Percentiles rank a stretch among this genome's conserved stretches.
Evolutionary conservation across 257 asterid genomes (phyloP).

Genomic region (Oldenlandia corymbosa): DNA sequence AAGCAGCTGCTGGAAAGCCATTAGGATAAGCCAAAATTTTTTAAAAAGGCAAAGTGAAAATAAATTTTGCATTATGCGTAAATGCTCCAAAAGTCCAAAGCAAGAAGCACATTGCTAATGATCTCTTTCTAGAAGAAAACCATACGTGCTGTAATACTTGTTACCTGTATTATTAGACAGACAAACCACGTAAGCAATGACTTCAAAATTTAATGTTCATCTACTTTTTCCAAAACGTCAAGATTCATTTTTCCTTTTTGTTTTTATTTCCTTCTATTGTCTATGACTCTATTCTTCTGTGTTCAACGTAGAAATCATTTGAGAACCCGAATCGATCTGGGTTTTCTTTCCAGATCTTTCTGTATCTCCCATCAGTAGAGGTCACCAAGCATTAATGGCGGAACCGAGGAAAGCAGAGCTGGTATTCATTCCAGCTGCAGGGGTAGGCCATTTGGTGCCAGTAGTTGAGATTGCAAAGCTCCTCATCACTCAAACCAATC

Average conservation of each 20-base stretch:
- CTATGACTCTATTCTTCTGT: too few species aligned
- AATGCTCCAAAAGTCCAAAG: too few species aligned
- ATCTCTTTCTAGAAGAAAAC: not conserved
- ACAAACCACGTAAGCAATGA: not conserved
- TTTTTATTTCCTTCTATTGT: too few species aligned
- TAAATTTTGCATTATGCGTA: too few species aligned
- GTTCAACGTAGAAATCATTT: too few species aligned
- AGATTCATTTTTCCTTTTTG: not conserved
- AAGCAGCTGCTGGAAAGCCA: too few species aligned
- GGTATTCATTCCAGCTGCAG: conserved; percentile 5
- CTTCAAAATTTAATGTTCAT: not conserved
- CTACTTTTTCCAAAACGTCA: not conserved
- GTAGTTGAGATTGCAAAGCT: conserved; percentile 1
- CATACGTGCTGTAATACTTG: not conserved
- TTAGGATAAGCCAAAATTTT: too few species aligned
- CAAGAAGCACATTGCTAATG: too few species aligned
- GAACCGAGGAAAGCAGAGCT: conserved; percentile 11
- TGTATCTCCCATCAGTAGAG: not conserved
- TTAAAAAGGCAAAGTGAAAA: too few species aligned
- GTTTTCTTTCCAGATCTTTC: not conserved
- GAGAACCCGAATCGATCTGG: too few species aligned
- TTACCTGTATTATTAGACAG: too few species aligned
- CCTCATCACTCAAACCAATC: not conserved
- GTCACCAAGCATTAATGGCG: not conserved
- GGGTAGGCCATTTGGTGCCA: conserved; percentile 4